Evolutionary conservation across 2,329 filamentous ascomycete genomes (phyloP).

Genomic region (Tolypocladium guangdongense): DNA sequence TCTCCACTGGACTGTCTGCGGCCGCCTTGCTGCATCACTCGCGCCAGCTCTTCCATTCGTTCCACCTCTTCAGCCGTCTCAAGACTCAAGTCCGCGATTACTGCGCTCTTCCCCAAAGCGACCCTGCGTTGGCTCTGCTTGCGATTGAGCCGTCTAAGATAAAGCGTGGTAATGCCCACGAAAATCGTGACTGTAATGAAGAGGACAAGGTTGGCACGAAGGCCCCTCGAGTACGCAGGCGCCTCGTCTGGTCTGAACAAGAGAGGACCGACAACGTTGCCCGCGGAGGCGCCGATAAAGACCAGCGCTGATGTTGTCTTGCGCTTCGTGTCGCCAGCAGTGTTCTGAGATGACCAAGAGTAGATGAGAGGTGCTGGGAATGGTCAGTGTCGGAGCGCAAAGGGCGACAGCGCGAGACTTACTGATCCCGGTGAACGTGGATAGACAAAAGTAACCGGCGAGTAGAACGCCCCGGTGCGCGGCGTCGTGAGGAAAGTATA

Average conservation of each 20-base stretch:
- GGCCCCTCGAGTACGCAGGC: conserved; percentile 33
- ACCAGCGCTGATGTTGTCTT: conserved; percentile 54
- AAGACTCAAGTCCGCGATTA: conserved; percentile 49
- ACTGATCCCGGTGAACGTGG: conserved; percentile 39
- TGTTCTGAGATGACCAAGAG: conserved; percentile 51
- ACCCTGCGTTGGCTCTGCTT: conserved; percentile 43
- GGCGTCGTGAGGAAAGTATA: conserved; percentile 34
- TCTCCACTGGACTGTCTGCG: conserved; percentile 3
- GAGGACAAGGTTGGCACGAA: conserved; percentile 48
- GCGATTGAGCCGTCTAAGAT: conserved; percentile 42
- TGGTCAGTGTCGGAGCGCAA: conserved; percentile 5
- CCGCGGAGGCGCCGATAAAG: conserved; percentile 53
- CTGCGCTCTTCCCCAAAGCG: conserved; percentile 46
- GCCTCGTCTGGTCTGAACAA: conserved; percentile 46
- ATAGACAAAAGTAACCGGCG: conserved; percentile 46
- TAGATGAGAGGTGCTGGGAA: conserved; percentile 42
- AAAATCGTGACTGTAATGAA: conserved; percentile 49
- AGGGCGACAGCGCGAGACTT: conserved; percentile 1
- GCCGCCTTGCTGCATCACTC: conserved; percentile 7
- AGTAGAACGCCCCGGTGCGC: conserved; percentile 38
- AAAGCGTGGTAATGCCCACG: conserved; percentile 28
- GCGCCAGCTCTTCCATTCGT: conserved; percentile 20
- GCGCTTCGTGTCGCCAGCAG: conserved; percentile 59
- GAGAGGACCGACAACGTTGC: conserved; percentile 56
- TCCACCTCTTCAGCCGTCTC: conserved; percentile 33